These are phyloP conservation scores for Penicillium cosmopolitanum DNA, from an alignment of 495 filamentous ascomycete genomes.

Conservation along the genomic window DNA sequence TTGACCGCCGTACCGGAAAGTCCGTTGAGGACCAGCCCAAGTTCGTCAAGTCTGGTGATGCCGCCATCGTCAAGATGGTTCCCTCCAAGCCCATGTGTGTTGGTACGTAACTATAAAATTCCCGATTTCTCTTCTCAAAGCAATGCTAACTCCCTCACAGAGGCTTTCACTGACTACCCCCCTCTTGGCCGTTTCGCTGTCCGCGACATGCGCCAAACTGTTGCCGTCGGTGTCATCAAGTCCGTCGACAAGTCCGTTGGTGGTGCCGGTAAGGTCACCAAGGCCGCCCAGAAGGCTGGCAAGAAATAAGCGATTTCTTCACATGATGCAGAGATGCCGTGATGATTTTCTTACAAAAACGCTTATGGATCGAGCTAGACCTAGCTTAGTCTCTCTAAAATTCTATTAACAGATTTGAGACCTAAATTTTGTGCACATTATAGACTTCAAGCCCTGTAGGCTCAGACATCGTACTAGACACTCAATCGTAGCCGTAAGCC, in stretches of 20 bases:
- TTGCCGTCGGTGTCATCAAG: constrained; percentile 97
- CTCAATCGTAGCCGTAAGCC: too few relatives aligned
- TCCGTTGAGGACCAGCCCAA: constrained; percentile 87
- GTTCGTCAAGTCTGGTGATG: constrained; percentile 99
- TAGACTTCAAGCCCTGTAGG: neutral
- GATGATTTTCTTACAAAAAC: constrained; percentile 40
- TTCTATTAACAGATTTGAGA: constrained; percentile 33
- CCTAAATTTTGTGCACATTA: constrained; percentile 3
- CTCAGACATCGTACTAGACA: too few relatives aligned
- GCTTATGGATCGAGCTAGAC: constrained; percentile 36
- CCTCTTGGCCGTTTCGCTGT: constrained; percentile 99
- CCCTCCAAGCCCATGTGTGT: constrained; percentile 99
- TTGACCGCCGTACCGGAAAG: constrained; percentile 99
- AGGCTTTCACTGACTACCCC: constrained; percentile 99
- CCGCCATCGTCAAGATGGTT: constrained; percentile 99
- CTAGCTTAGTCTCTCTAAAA: constrained; percentile 32
- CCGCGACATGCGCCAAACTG: constrained; percentile 88
- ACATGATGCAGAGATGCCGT: constrained; percentile 36
- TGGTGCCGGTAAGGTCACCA: constrained; percentile 75
- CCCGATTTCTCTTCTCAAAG: too few relatives aligned
- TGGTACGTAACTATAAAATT: too few relatives aligned
- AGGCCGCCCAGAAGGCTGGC: constrained; percentile 67
- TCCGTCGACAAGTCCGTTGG: constrained; percentile 75
- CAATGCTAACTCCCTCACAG: too few relatives aligned
- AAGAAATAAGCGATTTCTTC: constrained; percentile 63